These are phyloP conservation scores for Aspergillus tanneri DNA, from an alignment of 2,329 filamentous ascomycete genomes.

Conservation along the genomic window DNA sequence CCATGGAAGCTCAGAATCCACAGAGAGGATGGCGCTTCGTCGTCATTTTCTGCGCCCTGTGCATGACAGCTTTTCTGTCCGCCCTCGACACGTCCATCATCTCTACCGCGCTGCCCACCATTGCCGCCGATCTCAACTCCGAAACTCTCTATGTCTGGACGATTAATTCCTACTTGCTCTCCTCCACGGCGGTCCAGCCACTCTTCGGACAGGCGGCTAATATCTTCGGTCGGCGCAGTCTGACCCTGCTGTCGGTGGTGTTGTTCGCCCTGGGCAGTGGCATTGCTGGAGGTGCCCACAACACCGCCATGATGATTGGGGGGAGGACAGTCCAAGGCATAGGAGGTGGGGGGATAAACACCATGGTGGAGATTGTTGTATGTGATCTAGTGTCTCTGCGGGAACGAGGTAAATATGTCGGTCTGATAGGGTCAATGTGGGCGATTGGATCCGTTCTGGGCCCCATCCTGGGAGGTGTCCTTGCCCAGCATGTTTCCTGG, in stretches of 20 bases:
- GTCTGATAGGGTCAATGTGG: conserved; percentile 21
- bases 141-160: conserved; percentile 40
- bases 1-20: too few relatives aligned
- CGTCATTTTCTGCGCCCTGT: too few relatives aligned
- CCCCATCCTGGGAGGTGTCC: conserved; percentile 41
- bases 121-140: conserved; percentile 32
- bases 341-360: conserved; percentile 47
- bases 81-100: conserved; percentile 43
- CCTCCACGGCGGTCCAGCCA: conserved; percentile 49
- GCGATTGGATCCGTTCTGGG: conserved; percentile 48
- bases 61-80: conserved; percentile 34
- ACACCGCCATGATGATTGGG: conserved; percentile 50
- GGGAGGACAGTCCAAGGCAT: conserved; percentile 58
- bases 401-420: conserved; percentile 31
- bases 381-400: conserved; percentile 48
- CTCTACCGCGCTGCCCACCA: conserved; percentile 45
- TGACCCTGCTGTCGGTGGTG: conserved; percentile 43
- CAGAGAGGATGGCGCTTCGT: too few relatives aligned
- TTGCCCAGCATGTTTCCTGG: conserved; percentile 26
- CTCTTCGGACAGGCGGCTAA: conserved; percentile 53
- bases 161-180: conserved; percentile 34
- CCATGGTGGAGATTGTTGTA: conserved; percentile 47
- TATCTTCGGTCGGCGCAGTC: conserved; percentile 52
- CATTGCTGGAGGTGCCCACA: conserved; percentile 51
- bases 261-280: conserved; percentile 56